Evolutionary conservation across 805 yeast genomes (phyloP).

Genomic region (Nakazawaea siamensis): DNA sequence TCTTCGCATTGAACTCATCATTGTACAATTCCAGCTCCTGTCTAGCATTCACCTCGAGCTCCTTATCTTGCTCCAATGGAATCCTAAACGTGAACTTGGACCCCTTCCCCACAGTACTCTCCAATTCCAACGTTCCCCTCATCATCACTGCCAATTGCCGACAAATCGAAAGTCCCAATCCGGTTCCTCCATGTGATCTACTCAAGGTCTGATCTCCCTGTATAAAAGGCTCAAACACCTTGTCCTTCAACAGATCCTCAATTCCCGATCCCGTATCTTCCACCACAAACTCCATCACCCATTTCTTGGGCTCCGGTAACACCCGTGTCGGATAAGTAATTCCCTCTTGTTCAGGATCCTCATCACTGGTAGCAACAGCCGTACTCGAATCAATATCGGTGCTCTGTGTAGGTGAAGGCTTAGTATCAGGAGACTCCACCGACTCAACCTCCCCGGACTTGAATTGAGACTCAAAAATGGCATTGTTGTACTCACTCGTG

Average conservation of each 20-base stretch:
- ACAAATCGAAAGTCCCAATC: constrained; percentile 84
- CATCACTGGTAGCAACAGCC: background rate
- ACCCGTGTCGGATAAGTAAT: constrained; percentile 12
- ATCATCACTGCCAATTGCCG: constrained; percentile 84
- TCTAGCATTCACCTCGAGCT: constrained; percentile 26
- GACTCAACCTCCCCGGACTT: constrained; percentile 11
- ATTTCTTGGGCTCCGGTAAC: constrained; percentile 28
- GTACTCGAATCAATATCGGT: constrained; percentile 10
- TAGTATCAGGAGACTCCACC: background rate
- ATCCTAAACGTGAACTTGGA: constrained; percentile 77
- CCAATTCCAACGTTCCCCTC: constrained; percentile 75
- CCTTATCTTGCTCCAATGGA: constrained; percentile 63
- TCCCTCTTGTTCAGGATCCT: constrained; percentile 4
- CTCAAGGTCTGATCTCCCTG: constrained; percentile 95
- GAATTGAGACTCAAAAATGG: constrained; percentile 33
- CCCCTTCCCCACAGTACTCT: constrained; percentile 74
- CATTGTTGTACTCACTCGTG: constrained; percentile 29
- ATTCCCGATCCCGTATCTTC: constrained; percentile 94
- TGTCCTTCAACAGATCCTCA: constrained; percentile 68
- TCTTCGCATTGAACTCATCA: constrained; percentile 57
- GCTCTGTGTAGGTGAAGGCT: constrained; percentile 7
- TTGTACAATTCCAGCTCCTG: constrained; percentile 37
- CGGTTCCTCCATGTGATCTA: constrained; percentile 92
- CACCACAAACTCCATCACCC: constrained; percentile 67
- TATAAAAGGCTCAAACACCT: constrained; percentile 91